phyloP scores from a whole-genome alignment of 129 eudicot genomes.

The Pseudognaphalium luteoalbum region DNA sequence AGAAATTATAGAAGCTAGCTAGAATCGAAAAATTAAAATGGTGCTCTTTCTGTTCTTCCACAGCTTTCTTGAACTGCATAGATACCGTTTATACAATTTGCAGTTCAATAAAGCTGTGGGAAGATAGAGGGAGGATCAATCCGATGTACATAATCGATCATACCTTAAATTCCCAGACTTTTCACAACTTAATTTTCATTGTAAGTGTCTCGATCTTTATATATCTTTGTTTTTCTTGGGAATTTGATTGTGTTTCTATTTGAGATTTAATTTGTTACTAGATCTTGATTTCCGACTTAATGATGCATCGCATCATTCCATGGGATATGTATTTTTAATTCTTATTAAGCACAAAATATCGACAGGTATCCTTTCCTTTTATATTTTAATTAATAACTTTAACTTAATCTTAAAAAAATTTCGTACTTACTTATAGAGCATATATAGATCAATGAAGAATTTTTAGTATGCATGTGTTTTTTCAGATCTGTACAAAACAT shows the following conservation, averaged over 20 bases:
- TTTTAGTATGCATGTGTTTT: not conserved
- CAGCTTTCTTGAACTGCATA: constrained; percentile 99
- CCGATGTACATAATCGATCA: not conserved
- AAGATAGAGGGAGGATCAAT: constrained; percentile 67
- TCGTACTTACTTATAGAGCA: too few species aligned
- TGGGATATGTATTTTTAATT: not conserved
- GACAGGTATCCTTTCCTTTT: not conserved
- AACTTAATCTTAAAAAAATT: too few species aligned
- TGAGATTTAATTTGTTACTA: not conserved
- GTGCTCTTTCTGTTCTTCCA: constrained; percentile 85
- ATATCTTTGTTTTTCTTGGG: constrained; percentile 6
- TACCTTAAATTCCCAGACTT: constrained; percentile 3
- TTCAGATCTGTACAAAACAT: not conserved
- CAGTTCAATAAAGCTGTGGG: constrained; percentile 99
- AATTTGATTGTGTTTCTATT: not conserved
- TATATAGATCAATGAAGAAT: not conserved
- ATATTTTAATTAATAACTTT: too few species aligned
- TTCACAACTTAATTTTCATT: constrained; percentile 25
- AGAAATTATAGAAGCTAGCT: not conserved
- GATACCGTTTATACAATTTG: constrained; percentile 20
- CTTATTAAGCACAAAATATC: not conserved
- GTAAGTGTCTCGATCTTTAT: constrained; percentile 6
- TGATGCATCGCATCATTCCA: not conserved
- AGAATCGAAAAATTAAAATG: constrained; percentile 34
- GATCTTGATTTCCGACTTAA: constrained; percentile 10